Conservation (phyloP, 202 grass and related monocot genomes). For the Brachypodium distachyon region DNA sequence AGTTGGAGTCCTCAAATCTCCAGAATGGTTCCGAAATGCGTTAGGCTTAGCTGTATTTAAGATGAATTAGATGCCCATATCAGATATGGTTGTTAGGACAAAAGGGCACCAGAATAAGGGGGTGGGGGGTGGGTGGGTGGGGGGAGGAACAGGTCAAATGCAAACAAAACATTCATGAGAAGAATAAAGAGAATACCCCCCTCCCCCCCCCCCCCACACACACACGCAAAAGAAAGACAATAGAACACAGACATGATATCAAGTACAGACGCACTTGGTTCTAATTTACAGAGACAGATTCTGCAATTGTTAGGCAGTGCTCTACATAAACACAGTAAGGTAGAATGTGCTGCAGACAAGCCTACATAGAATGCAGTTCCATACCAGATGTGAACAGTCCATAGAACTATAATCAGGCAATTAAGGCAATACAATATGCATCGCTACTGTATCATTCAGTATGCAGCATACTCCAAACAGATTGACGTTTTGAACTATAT, state of each 20-base stretch:
- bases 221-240: background rate
- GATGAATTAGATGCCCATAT: slow-evolving; percentile 13
- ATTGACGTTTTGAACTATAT: background rate
- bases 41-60: slow-evolving; percentile 71
- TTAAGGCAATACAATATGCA: slow-evolving; percentile 8
- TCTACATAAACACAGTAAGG: slow-evolving; percentile 6
- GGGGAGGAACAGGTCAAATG: background rate
- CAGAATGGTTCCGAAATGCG: slow-evolving; percentile 49
- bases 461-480: background rate
- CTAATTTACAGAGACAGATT: slow-evolving; percentile 1
- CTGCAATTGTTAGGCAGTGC: background rate
- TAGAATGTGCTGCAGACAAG: background rate
- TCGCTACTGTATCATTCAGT: background rate
- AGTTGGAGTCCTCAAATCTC: slow-evolving; percentile 73
- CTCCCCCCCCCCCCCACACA: no score
- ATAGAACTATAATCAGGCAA: background rate
- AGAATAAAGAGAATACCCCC: slow-evolving; percentile 8
- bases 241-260: slow-evolving; percentile 6
- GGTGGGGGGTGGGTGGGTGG: no score
- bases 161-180: background rate
- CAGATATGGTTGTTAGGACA: slow-evolving; percentile 7
- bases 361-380: slow-evolving; percentile 1
- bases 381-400: background rate
- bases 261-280: background rate
- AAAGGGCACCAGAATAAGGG: background rate